phyloP scores from a whole-genome alignment of 1,284 basidiomycete genomes.

The Cryptococcus sp. region DNA sequence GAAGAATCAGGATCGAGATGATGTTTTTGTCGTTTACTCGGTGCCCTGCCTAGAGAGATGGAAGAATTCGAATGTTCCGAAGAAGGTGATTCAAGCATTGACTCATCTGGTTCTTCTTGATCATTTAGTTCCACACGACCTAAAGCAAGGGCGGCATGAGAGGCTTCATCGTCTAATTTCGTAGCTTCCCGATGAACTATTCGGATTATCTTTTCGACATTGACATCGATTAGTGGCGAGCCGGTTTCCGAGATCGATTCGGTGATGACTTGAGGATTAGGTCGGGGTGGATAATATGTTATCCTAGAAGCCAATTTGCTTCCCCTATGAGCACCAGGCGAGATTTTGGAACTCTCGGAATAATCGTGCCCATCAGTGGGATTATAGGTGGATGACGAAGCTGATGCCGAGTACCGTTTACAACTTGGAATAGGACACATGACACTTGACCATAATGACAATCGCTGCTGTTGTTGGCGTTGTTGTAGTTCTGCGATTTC shows the following conservation, averaged over 20 bases:
- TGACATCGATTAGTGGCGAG: slow-evolving; percentile 55
- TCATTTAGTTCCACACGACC: not conserved
- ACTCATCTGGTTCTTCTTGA: not conserved
- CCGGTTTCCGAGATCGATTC: slow-evolving; percentile 28
- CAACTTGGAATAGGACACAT: slow-evolving; percentile 40
- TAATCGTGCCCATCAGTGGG: not conserved
- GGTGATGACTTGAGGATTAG: slow-evolving; percentile 27
- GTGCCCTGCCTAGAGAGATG: not conserved
- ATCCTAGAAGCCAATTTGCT: slow-evolving; percentile 24
- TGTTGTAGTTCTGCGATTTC: slow-evolving; percentile 26
- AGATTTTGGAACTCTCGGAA: not conserved
- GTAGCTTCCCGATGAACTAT: slow-evolving; percentile 26
- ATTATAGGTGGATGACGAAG: slow-evolving; percentile 5
- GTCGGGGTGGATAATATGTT: slow-evolving; percentile 26
- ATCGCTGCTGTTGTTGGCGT: slow-evolving; percentile 28
- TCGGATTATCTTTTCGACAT: slow-evolving; percentile 58
- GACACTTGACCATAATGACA: slow-evolving; percentile 32
- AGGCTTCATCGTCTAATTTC: not conserved
- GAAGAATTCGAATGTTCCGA: not conserved
- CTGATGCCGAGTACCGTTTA: slow-evolving; percentile 27
- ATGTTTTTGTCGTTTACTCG: not conserved
- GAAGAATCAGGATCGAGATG: not conserved
- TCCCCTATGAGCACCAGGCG: slow-evolving; percentile 6
- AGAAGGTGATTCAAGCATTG: not conserved
- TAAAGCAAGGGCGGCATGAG: slow-evolving; percentile 4